phyloP scores from a whole-genome alignment of 306 rosid species.

The Fragaria nilgerrensis region DNA sequence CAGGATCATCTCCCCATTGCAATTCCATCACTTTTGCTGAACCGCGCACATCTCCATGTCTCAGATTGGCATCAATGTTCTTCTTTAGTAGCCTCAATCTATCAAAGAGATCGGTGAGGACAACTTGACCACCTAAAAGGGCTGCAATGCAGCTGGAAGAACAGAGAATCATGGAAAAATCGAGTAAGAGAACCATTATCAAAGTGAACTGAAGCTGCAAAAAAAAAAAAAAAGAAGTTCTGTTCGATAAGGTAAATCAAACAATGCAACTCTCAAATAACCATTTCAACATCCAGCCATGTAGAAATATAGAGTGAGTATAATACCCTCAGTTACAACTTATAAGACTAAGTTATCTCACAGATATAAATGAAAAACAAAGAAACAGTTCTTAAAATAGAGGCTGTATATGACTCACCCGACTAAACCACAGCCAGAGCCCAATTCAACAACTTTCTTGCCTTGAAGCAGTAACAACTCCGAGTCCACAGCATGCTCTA shows the following conservation, averaged over 20 bases:
- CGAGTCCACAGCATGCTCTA: conserved; percentile 75
- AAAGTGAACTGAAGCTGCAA: neutral
- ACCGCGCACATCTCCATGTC: conserved; percentile 49
- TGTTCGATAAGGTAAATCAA: neutral
- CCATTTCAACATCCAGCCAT: neutral
- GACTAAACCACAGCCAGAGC: conserved; percentile 84
- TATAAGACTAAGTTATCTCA: neutral
- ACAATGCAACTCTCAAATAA: neutral
- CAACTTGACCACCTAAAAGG: conserved; percentile 72
- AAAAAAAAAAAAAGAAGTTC: neutral
- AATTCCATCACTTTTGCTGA: conserved; percentile 59
- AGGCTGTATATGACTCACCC: conserved; percentile 46
- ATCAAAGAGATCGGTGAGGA: conserved; percentile 78
- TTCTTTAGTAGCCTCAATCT: conserved; percentile 66
- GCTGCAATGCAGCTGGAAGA: conserved; percentile 73
- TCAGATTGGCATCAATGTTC: conserved; percentile 65
- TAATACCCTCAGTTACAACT: neutral
- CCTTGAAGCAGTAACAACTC: conserved; percentile 58
- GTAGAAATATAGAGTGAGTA: neutral
- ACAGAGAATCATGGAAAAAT: conserved; percentile 18
- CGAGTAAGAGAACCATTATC: conserved; percentile 16
- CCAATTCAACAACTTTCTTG: conserved; percentile 69
- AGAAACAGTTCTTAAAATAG: conserved; percentile 2
- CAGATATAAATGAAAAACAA: conserved; percentile 10
- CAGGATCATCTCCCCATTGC: conserved; percentile 81